Evolutionary conservation across 148 eudicot genomes (phyloP).

Genomic region (Diospyros kaki): DNA sequence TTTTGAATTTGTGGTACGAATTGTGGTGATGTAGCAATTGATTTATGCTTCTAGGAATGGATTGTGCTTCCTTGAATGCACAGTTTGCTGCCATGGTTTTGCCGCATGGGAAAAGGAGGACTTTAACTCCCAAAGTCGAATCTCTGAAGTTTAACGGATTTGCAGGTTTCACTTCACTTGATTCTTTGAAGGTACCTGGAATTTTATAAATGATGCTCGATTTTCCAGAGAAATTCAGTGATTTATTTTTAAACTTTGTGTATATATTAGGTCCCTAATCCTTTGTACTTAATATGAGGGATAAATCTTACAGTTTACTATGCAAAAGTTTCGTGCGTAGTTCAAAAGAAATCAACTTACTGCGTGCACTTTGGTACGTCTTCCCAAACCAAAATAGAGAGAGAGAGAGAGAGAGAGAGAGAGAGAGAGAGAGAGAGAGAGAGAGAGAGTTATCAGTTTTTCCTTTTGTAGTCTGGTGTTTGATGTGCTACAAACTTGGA

Average conservation of each 20-base stretch:
- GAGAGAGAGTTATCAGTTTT: too few species aligned
- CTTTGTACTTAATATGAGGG: too few species aligned
- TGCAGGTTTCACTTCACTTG: conserved; percentile 33
- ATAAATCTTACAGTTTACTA: too few species aligned
- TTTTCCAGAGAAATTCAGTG: neutral
- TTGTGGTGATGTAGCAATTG: neutral
- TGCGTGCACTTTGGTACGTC: neutral
- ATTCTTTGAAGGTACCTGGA: conserved; percentile 46
- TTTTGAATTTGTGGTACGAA: neutral
- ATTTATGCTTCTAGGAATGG: conserved; percentile 28
- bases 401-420: too few species aligned
- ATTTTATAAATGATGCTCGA: neutral
- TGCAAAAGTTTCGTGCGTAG: neutral
- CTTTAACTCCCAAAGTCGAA: conserved; percentile 23
- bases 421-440: too few species aligned
- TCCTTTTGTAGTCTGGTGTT: too few species aligned
- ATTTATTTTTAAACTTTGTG: neutral
- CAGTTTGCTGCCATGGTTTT: conserved; percentile 21
- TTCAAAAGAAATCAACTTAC: conserved; percentile 7
- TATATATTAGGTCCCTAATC: neutral
- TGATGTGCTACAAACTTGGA: too few species aligned
- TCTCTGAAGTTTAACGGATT: conserved; percentile 25
- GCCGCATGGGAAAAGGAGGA: conserved; percentile 24
- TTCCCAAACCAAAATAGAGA: neutral
- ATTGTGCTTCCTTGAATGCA: conserved; percentile 14